Base-by-base conservation (phyloP, 2,329 filamentous ascomycete genomes). In the Cytospora paraplurivora region DNA sequence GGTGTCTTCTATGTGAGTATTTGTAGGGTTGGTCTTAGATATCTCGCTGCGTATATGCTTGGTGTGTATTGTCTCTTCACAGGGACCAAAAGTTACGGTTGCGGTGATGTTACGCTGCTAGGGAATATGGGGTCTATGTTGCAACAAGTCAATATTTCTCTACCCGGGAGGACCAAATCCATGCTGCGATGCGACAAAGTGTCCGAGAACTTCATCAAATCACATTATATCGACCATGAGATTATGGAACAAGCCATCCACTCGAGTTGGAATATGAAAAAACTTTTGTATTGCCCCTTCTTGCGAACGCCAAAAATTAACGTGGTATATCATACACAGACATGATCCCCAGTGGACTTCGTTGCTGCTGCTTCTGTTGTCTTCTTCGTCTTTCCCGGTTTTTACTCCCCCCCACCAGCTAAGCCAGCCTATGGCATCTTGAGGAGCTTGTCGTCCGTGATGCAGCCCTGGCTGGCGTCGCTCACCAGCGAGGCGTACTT, bases 401-500 rank as follows among this genome's bases (percentile, higher is more conserved):
- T n/a, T n/a, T n/a, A n/a, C n/a, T n/a, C n/a, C 21, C 37, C n/a
- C 37, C 37, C 4, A 1, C 4, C 54, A 12, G 12, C 51, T 63
- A n/a, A n/a, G n/a, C n/a, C n/a, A n/a, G n/a, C n/a, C n/a, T n/a
- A 62, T 55, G 41, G 49, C 63, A 59, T 60, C 44, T 52, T 60
- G 38, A 69, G 65, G 37, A 71, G 66, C 38, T 69, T 69, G 5
- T 77, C 77, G 59, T 85, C 82, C 21, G 85, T 87, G 38, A 87
- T 80, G 69, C 85, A 87, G 13, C 85, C 85, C n/a, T 78, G 75
- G 72, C 83, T 86, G 8, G 85, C 85, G 67, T 87, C 77, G 69
- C 79, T 85, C 55, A 87, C 85, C 59, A 87, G 75, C 41, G 73
- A 66, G 6, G 88, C 88, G 71, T 92, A 92, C 77, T 92, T 92